phyloP scores from a whole-genome alignment of 2,329 filamentous ascomycete genomes.

The Lasiodiplodia theobromae region DNA sequence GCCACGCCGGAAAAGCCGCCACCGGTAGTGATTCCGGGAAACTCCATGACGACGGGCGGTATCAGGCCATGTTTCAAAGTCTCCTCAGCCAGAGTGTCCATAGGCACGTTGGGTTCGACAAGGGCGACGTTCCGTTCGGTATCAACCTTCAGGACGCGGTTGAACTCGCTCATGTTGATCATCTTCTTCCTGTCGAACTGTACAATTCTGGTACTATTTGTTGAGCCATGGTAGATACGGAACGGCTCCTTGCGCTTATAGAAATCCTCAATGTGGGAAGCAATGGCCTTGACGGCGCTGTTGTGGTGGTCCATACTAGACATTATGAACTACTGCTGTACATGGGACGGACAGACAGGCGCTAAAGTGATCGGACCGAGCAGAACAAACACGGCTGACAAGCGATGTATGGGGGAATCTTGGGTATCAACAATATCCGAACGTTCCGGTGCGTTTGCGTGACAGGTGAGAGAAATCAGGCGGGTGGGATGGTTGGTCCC shows the following conservation, averaged over 20 bases:
- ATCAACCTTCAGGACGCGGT: constrained; percentile 56
- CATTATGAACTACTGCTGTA: constrained; percentile 1
- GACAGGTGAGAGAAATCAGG: neutral
- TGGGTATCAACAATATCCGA: neutral
- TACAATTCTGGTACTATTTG: constrained; percentile 59
- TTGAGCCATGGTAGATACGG: constrained; percentile 65
- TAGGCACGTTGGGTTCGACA: constrained; percentile 74
- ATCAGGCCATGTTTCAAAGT: constrained; percentile 64
- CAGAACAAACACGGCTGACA: neutral
- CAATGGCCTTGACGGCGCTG: constrained; percentile 47
- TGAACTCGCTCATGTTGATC: constrained; percentile 59
- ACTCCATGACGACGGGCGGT: constrained; percentile 73
- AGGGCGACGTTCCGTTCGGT: constrained; percentile 52
- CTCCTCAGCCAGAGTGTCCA: constrained; percentile 68
- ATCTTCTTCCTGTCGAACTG: constrained; percentile 50
- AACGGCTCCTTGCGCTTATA: constrained; percentile 56
- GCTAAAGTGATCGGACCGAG: neutral
- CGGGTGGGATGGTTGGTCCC: neutral
- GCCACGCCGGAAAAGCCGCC: constrained; percentile 72
- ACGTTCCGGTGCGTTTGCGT: neutral
- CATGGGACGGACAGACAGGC: neutral
- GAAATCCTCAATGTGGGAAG: constrained; percentile 53
- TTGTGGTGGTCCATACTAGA: constrained; percentile 43
- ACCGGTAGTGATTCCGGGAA: constrained; percentile 73
- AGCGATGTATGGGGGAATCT: neutral